Conservation (phyloP, 1,284 basidiomycete genomes). For the Melampsora larici-populina region DNA sequence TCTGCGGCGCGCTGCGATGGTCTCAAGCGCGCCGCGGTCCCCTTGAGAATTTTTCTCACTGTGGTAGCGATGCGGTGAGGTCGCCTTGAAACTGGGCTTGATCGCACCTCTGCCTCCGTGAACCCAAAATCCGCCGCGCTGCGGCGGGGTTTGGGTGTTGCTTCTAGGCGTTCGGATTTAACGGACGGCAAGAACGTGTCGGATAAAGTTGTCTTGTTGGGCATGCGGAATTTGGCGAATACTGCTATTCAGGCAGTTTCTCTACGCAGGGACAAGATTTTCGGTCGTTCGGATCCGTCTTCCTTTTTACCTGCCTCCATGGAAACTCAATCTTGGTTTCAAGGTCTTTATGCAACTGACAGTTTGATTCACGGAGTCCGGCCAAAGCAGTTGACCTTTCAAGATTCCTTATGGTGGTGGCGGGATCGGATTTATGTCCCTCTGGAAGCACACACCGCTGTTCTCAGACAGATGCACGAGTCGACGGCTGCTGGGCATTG, state of each 20-base stretch:
- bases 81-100: too few relatives aligned
- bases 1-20: too few relatives aligned
- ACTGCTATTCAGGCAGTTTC: background rate
- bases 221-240: too few relatives aligned
- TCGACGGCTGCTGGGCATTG: background rate
- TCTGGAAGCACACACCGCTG: background rate
- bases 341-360: background rate
- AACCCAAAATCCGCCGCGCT: too few relatives aligned
- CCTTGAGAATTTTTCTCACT: too few relatives aligned
- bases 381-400: background rate
- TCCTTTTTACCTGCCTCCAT: background rate
- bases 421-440: background rate
- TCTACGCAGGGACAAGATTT: background rate
- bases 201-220: background rate
- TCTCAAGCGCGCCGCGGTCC: too few relatives aligned
- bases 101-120: too few relatives aligned
- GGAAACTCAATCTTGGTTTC: too few relatives aligned
- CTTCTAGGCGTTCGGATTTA: conserved; percentile 17
- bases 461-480: background rate
- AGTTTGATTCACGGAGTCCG: background rate
- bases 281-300: background rate
- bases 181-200: background rate
- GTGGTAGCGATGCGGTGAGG: too few relatives aligned
- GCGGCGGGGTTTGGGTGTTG: too few relatives aligned
- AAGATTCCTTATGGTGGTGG: background rate